Evolutionary conservation across 2,329 filamentous ascomycete species (phyloP).

Genomic region (Epicoccum nigrum): DNA sequence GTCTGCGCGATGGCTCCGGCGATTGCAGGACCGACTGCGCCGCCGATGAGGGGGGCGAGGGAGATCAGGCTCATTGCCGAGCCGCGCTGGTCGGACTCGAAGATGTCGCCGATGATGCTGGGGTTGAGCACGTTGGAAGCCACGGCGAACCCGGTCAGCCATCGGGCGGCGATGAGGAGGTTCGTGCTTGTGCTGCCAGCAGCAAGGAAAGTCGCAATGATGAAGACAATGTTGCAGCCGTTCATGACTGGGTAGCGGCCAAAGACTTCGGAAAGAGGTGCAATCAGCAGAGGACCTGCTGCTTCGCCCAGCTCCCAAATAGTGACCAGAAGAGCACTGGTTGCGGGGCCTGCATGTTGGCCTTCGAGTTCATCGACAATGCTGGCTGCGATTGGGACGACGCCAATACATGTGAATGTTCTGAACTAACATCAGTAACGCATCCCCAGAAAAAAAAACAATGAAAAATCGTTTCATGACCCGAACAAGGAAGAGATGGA

Average conservation of each 20-base stretch:
- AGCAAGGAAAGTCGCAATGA: conserved; percentile 50
- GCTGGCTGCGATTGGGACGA: conserved; percentile 40
- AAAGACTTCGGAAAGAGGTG: conserved; percentile 42
- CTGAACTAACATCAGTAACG: conserved; percentile 27
- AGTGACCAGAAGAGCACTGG: conserved; percentile 41
- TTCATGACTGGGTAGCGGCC: conserved; percentile 44
- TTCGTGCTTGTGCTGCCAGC: conserved; percentile 47
- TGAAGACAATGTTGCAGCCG: conserved; percentile 52
- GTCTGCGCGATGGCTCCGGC: conserved; percentile 61
- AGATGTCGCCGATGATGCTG: conserved; percentile 69
- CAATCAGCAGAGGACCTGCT: conserved; percentile 43
- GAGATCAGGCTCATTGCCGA: conserved; percentile 64
- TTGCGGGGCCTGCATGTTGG: conserved; percentile 29
- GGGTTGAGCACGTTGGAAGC: conserved; percentile 64
- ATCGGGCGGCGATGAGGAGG: conserved; percentile 51
- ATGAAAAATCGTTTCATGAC: too few species aligned
- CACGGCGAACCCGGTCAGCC: conserved; percentile 54
- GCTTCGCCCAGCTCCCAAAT: conserved; percentile 48
- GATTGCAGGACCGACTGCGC: conserved; percentile 63
- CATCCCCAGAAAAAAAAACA: background rate
- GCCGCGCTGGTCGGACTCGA: conserved; percentile 62
- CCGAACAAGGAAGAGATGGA: too few species aligned
- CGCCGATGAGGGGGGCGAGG: conserved; percentile 64
- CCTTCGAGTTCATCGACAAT: conserved; percentile 43
- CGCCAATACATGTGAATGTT: conserved; percentile 48